Conservation (phyloP, 345 rosid species). For the Arabidopsis arenosa region DNA sequence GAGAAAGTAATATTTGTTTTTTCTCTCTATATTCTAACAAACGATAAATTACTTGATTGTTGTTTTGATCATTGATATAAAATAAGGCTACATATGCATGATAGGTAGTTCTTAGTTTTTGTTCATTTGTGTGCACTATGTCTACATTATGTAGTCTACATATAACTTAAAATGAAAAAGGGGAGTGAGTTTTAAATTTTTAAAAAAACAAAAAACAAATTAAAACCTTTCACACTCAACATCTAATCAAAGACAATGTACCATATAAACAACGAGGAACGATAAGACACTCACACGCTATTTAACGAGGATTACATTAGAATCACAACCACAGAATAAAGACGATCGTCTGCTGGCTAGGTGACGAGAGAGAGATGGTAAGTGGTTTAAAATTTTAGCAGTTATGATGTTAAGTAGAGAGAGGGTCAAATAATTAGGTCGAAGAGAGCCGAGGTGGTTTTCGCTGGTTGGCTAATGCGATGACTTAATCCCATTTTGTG, state of each 20-base stretch:
- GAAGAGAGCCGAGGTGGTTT: constrained; percentile 32
- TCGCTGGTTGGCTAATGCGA: constrained; percentile 34
- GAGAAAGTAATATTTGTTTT: no score
- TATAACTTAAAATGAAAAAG: no score
- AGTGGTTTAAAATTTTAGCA: constrained; percentile 12
- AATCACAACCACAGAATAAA: constrained; percentile 1
- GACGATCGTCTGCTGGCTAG: background rate
- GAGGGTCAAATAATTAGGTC: constrained; percentile 32
- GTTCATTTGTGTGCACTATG: no score
- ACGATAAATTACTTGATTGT: no score
- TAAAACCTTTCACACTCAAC: background rate
- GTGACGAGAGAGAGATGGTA: constrained; percentile 16
- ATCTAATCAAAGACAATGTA: background rate
- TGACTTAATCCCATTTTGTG: constrained; percentile 24
- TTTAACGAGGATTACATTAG: background rate
- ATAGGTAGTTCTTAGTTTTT: no score
- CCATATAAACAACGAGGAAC: background rate
- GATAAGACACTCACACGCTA: constrained; percentile 26
- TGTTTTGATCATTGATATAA: no score
- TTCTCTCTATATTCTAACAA: no score
- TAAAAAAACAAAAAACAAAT: no score
- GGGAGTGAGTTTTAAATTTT: no score
- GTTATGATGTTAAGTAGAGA: constrained; percentile 11
- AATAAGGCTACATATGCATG: no score
- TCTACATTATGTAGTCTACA: no score